Evolutionary conservation across 345 rosid genomes (phyloP), one percentile per base, ranked within the genome.

Genomic region (Eucalyptus globulus): DNA sequence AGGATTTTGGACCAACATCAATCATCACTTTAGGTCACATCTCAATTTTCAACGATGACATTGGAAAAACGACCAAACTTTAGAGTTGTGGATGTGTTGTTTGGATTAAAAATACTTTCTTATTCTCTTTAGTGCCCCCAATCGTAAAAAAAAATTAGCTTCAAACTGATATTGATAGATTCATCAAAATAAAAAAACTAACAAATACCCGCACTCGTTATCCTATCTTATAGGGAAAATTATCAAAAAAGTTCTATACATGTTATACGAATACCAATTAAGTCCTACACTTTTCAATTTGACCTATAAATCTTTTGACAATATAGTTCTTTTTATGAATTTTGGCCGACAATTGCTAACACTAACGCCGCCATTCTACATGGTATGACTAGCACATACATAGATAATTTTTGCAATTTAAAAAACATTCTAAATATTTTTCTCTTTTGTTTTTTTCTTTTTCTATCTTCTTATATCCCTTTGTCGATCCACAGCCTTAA

Each of bases 301-400:
- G 13, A 69, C 11, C 6, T 69, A 69, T 72, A 69, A 34, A 34
- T 10, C 2, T 72, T 5, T 72, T 72, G 19, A 10, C 8, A 34
- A 17, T 34, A 3, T 34, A 17, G 26, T 14, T 11, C 2, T 72
- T 37, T 72, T 3, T 1, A 11, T 17, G 6, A 72, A 72, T 37
- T 72, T 34, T 19, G 14, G 3, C 7, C 1, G 0, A 37, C 7
- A 37, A 72, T 72, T 1, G 2, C 1, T 37, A 1, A 10, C 26
- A 72, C 1, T 10, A 7, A 37, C 0, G 26, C 8, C 0, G 0
- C 1, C 26, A 37, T 72, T 40, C 27, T 37, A 1, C 14, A 22
- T 17, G 45, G 2, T 37, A 10, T 1, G 0, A 34, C 1, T 37
- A 21, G 7, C 7, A 11, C 1, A 4, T 0, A 72, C 0, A 21